Base-by-base conservation (phyloP, 495 filamentous ascomycete genomes). In the Trichoderma virens region DNA sequence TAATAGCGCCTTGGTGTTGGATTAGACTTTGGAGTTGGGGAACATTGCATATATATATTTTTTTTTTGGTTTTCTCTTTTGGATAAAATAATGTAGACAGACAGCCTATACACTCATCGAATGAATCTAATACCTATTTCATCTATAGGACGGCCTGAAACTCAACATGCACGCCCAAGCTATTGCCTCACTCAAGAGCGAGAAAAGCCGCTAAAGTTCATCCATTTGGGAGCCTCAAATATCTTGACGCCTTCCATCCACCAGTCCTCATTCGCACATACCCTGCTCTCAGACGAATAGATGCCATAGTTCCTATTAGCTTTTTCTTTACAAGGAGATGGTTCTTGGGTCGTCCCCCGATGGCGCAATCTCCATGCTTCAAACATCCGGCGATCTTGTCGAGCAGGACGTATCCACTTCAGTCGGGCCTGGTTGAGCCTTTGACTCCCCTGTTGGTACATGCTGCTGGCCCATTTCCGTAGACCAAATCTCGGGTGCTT, bases 161-260 rank as follows among this genome's bases (percentile, higher is more conserved):
- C 20, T 41, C 38, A 16, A 16, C 9, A 3, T 18, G 14, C 8
- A 41, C 18, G 38, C 11, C 38, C 18, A 41, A 3, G 6, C 38
- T 41, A 5, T 41, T 39, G 0, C 14, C 38, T 16, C 18, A 11
- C 38, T 18, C 38, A 41, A 51, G 20, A 4, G 23, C n/a, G 45
- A 25, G 20, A 16, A 51, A 16, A 16, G 45, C 60, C 23, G 11
- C 60, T 38, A 13, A 62, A 62, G 16, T 45, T 30, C 61, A 62
- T 39, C 35, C 38, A 62, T 8, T 30, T 25, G 7, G 61, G 61
- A 35, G 61, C 61, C 14, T 62, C 35, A 28, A 39, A 62, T 28
- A 25, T 18, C 20, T n/a, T 43, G 1, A 45, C 61, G 6, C 61
- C 61, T 6, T 62, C 61, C 6, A 13, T 23, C 61, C 61, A 62